Base-by-base conservation (phyloP, 768 basidiomycete species). In the Lyophyllum atratum region DNA sequence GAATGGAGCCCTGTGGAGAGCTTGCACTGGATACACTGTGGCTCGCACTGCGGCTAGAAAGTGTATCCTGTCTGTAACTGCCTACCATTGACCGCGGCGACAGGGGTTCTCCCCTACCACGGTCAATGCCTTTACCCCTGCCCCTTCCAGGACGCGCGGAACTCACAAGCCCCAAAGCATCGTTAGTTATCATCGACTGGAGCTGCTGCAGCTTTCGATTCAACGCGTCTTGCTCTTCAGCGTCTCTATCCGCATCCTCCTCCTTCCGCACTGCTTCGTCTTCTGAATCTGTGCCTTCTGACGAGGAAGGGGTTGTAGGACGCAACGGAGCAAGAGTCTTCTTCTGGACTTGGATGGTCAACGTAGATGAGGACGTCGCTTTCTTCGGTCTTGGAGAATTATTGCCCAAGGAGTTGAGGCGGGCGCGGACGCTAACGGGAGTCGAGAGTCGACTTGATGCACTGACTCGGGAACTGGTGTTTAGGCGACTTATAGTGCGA, bases 1-100 rank as follows among this genome's bases (percentile, higher is more conserved):
- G 90, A 33, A 92, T 89, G 0, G 92, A 93, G 17, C 86, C 86
- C 46, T 82, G 88, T 1, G 87, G 87, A 19, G 92, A 92, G 59
- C 84, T 83, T 12, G 84, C 74, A 67, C 87, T 89, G 4, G 90
- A 91, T 9, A 90, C 76, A 64, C 90, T 92, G 57, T 87, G 88
- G 59, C 87, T 88, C 21, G 80, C 76, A 63, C 82, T 82, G 59
- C 74, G 76, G 63, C 77, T 84, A 44, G 80, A 83, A 21, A 78
- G 77, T 28, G 66, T 76, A 46, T 76, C 75, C 54, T 63, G 72
- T 33, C 66, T 68, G 56, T 69, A 72, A 44, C 74, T 79, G 54
- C 67, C 70, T 44, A 64, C 66, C 64, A 72, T 68, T 29, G 74
- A 74, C 34, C 66, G 70, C 14, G 71, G 75, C n/a, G 79, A 74